Conservation (phyloP, 2,329 filamentous ascomycete genomes). For the Dactylellina drechsleri region DNA sequence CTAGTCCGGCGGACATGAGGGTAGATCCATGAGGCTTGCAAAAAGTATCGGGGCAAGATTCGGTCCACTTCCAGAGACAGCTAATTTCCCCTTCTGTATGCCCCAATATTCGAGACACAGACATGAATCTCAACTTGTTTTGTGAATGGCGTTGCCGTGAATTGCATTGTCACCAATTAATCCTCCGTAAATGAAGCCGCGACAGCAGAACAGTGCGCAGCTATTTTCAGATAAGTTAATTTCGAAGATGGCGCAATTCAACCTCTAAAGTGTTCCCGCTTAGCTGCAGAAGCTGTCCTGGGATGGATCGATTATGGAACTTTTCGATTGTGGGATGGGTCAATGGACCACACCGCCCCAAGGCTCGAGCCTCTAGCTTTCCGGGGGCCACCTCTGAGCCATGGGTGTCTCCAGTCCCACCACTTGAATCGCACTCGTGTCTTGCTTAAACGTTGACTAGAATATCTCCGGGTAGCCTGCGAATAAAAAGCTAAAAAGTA, state of each 20-base stretch:
- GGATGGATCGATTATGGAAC: constrained; percentile 36
- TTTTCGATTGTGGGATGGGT: constrained; percentile 34
- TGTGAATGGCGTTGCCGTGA: background rate
- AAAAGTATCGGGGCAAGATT: constrained; percentile 38
- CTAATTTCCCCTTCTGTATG: constrained; percentile 11
- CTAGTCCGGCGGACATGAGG: constrained; percentile 5
- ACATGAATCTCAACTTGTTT: too few species aligned
- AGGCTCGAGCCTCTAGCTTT: background rate
- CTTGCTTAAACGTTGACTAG: constrained; percentile 16
- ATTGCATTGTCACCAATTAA: constrained; percentile 21
- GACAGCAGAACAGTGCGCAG: constrained; percentile 52
- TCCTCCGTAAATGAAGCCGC: constrained; percentile 29
- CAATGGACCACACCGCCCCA: constrained; percentile 2
- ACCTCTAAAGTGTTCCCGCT: constrained; percentile 39
- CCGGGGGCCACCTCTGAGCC: background rate
- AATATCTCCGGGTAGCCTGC: too few species aligned
- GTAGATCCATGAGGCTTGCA: constrained; percentile 12
- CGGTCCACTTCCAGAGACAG: constrained; percentile 2
- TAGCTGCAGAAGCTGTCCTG: constrained; percentile 37
- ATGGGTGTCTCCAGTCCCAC: constrained; percentile 32
- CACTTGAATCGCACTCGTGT: constrained; percentile 16
- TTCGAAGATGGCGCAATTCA: constrained; percentile 51
- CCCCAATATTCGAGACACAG: constrained; percentile 3
- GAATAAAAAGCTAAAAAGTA: too few species aligned
- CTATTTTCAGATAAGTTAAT: constrained; percentile 54